These are phyloP conservation scores for Polytrichum commune DNA, from an alignment of 225 moss, liverwort and hornwort species.

Conservation along the genomic window DNA sequence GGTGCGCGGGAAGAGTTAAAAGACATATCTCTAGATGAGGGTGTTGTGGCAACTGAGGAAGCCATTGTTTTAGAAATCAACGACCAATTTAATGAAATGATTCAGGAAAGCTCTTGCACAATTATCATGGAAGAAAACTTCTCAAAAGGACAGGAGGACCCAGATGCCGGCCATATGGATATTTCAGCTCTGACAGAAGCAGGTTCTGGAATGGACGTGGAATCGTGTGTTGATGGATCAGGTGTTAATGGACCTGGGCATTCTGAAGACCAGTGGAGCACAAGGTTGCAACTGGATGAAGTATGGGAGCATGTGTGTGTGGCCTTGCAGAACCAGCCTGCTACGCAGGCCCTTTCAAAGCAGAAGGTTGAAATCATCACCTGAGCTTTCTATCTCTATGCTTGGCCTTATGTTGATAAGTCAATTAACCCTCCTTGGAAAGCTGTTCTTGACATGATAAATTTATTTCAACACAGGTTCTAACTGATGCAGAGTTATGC, in stretches of 20 bases:
- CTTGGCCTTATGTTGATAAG: no score
- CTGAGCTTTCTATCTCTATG: not conserved
- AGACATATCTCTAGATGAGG: not conserved
- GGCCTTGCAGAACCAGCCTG: slow-evolving; percentile 64
- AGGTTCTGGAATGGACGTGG: slow-evolving; percentile 8
- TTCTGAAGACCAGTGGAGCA: slow-evolving; percentile 22
- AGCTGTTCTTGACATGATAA: no score
- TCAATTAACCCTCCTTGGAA: no score
- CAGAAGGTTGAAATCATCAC: slow-evolving; percentile 51
- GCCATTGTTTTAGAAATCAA: not conserved
- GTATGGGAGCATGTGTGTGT: slow-evolving; percentile 57
- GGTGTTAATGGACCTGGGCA: not conserved
- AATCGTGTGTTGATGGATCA: slow-evolving; percentile 14
- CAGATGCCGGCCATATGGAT: slow-evolving; percentile 9
- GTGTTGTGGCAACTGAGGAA: not conserved
- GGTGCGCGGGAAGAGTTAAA: slow-evolving; percentile 9
- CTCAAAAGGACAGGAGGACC: slow-evolving; percentile 12
- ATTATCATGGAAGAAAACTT: not conserved
- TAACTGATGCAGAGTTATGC: no score
- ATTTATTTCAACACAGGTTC: no score
- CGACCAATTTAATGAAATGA: slow-evolving; percentile 13
- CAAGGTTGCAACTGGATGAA: slow-evolving; percentile 40
- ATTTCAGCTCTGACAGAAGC: slow-evolving; percentile 10
- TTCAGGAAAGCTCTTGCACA: slow-evolving; percentile 14
- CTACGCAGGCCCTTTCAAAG: slow-evolving; percentile 68